These are phyloP conservation scores for Collybia nuda DNA, from an alignment of 768 basidiomycete species.

Conservation along the genomic window DNA sequence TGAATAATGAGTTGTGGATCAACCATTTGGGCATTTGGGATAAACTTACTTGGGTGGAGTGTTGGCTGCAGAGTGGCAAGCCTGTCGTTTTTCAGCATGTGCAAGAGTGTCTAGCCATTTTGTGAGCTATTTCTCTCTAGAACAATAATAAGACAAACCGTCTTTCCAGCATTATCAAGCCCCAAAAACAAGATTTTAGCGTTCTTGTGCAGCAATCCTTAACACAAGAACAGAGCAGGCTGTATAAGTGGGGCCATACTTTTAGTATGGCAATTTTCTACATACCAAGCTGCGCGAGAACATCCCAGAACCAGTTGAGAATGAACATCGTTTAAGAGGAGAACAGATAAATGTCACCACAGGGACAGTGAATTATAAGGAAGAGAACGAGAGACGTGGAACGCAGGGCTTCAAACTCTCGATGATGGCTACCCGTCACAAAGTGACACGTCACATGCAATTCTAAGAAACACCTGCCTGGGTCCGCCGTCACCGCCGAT, in stretches of 20 bases:
- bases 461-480: not conserved
- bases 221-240: too few species aligned
- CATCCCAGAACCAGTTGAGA: slow-evolving; percentile 95
- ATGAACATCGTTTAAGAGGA: slow-evolving; percentile 63
- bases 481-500: too few species aligned
- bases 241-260: too few species aligned
- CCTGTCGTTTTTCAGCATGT: slow-evolving; percentile 99
- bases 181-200: slow-evolving; percentile 99
- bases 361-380: slow-evolving; percentile 2
- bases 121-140: slow-evolving; percentile 3
- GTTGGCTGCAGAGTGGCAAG: slow-evolving; percentile 97
- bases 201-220: slow-evolving; percentile 94
- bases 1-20: slow-evolving; percentile 8
- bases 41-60: slow-evolving; percentile 86
- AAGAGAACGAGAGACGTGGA: slow-evolving; percentile 3
- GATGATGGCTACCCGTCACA: not conserved
- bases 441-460: slow-evolving; percentile 1
- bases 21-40: not conserved
- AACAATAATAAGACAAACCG: slow-evolving; percentile 51
- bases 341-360: slow-evolving; percentile 7
- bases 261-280: slow-evolving; percentile 3
- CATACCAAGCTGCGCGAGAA: slow-evolving; percentile 90
- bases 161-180: slow-evolving; percentile 99
- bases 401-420: not conserved
- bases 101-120: slow-evolving; percentile 75